phyloP scores from a whole-genome alignment of 2,329 filamentous ascomycete genomes.

The Xylariaceae sp. region DNA sequence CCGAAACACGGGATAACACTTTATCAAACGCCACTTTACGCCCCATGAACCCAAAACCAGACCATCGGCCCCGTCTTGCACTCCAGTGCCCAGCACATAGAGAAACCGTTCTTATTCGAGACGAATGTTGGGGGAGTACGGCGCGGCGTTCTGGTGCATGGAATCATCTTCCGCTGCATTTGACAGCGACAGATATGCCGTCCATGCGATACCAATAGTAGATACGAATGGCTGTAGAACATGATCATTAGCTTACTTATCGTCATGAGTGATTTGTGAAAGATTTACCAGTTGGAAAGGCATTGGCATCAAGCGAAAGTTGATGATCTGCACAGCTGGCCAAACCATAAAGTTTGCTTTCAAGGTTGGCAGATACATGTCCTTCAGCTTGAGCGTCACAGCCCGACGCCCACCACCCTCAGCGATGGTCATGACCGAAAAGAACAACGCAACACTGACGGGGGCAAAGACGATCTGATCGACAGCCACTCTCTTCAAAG shows the following conservation, averaged over 20 bases:
- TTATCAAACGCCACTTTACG: no score
- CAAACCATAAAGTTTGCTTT: constrained; percentile 96
- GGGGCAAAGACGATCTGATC: constrained; percentile 95
- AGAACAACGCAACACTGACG: constrained; percentile 81
- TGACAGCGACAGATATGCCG: constrained; percentile 87
- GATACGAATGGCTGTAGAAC: constrained; percentile 80
- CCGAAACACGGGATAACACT: no score
- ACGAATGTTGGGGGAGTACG: constrained; percentile 35
- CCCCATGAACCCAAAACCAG: no score
- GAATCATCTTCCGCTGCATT: constrained; percentile 75
- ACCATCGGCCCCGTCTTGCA: neutral
- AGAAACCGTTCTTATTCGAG: constrained; percentile 21
- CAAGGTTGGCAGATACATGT: constrained; percentile 89
- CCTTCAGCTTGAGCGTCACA: constrained; percentile 77
- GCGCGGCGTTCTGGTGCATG: constrained; percentile 23
- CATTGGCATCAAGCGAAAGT: constrained; percentile 91
- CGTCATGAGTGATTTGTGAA: neutral
- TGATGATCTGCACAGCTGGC: constrained; percentile 93
- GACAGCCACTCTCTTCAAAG: constrained; percentile 83
- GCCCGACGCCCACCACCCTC: constrained; percentile 85
- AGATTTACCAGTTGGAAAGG: constrained; percentile 88
- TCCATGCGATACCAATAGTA: constrained; percentile 94
- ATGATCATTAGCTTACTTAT: constrained; percentile 3
- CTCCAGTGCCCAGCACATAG: neutral
- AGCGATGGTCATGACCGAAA: constrained; percentile 92